Conservation (phyloP, 805 yeast species). For the Candida koratica region DNA sequence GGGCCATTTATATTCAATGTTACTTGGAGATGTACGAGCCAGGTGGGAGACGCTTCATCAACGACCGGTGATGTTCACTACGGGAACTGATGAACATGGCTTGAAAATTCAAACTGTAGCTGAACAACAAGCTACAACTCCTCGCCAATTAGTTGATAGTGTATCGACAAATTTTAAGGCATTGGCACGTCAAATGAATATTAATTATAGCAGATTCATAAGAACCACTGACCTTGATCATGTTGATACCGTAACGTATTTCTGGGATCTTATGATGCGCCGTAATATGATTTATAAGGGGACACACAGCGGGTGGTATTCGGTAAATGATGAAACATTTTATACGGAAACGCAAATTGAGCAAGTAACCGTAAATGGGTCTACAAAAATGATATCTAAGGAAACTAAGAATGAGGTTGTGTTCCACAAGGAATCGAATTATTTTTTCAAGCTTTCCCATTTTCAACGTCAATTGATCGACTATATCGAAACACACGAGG, state of each 20-base stretch:
- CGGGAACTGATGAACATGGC: slow-evolving; percentile 98
- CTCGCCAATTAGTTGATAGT: slow-evolving; percentile 69
- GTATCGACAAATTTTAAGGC: slow-evolving; percentile 60
- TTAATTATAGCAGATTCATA: slow-evolving; percentile 71
- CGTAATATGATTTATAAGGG: slow-evolving; percentile 77
- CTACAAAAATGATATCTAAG: slow-evolving; percentile 40
- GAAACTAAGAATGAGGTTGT: slow-evolving; percentile 77
- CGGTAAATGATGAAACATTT: slow-evolving; percentile 90
- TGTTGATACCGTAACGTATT: slow-evolving; percentile 51
- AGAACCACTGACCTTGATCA: slow-evolving; percentile 90
- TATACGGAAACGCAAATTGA: slow-evolving; percentile 78
- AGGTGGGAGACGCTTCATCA: slow-evolving; percentile 58
- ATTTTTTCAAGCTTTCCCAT: slow-evolving; percentile 72
- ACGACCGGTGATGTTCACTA: slow-evolving; percentile 51
- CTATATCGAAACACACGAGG: slow-evolving; percentile 45
- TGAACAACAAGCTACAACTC: slow-evolving; percentile 38
- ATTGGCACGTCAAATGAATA: slow-evolving; percentile 55
- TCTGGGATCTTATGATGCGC: slow-evolving; percentile 63
- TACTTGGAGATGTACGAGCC: slow-evolving; percentile 71
- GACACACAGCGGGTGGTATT: slow-evolving; percentile 90
- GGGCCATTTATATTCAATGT: slow-evolving; percentile 88
- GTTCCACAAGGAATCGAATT: slow-evolving; percentile 76
- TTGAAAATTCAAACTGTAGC: slow-evolving; percentile 90
- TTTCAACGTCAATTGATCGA: slow-evolving; percentile 54
- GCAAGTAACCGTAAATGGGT: slow-evolving; percentile 25